Evolutionary conservation across 257 asterid species (phyloP), one percentile per base, ranked within the genome.

Genomic region (Nicotiana otophora): DNA sequence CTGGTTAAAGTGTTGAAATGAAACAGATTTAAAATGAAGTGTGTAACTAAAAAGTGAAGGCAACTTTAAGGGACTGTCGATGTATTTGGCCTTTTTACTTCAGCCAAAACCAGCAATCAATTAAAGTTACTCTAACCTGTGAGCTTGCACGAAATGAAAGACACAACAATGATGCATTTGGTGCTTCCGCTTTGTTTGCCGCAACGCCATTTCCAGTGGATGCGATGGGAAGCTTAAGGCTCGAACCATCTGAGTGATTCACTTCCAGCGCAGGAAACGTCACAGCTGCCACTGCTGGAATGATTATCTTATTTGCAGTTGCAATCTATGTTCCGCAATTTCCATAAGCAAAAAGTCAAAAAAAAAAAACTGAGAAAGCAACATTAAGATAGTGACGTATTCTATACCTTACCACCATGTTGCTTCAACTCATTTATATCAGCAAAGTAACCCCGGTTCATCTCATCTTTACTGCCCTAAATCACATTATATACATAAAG

Each of bases 391-490:
- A 51, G 64, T 9, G 55, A 68, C 39, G 7, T 46, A 33, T 58
- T n/a, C 5, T 81, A 62, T 81, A 93, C 99, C 99, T 96, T 96
- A 86, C 99, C 99, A 63, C 92, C 95, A 62, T 96, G 96, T 86
- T 90, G 83, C 88, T 90, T 85, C 96, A 93, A 75, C 72, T 94
- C 99, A 4, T 87, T 68, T 78, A 94, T 87, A 85, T 96, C 99
- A 72, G 94, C 96, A 84, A 93, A 92, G 86, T 90, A 93, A 83
- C 98, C 94, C 84, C 98, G 83, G 68, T 78, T 90, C 89, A 96
- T 86, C 93, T 96, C 99, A 90, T 96, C 98, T 84, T 88, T 85
- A 96, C 98, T 96, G 99, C 88, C 93, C 93, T 89, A 94, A 87
- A 88, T 80, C 82, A 83, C 85, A 87, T 82, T 69, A 17, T 81